Conservation (phyloP, 2,329 filamentous ascomycete species). For the Davidsoniella virescens region DNA sequence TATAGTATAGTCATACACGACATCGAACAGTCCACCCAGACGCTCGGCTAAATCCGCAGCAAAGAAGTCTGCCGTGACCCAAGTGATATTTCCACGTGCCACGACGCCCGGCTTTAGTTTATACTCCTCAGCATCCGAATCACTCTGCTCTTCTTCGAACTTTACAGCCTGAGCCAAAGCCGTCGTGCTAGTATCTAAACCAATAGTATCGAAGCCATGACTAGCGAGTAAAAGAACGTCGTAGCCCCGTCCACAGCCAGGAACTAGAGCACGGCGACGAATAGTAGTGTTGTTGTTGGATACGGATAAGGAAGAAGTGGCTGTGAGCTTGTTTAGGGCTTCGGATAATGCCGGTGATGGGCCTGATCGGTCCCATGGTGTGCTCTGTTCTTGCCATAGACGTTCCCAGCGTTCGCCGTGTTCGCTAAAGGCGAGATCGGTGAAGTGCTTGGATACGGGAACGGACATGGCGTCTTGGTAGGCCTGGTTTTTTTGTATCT, state of each 20-base stretch:
- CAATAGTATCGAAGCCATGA: slow-evolving; percentile 62
- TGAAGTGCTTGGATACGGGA: neutral
- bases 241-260: slow-evolving; percentile 69
- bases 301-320: slow-evolving; percentile 13
- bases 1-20: slow-evolving; percentile 49
- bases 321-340: slow-evolving; percentile 23
- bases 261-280: slow-evolving; percentile 62
- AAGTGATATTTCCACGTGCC: slow-evolving; percentile 35
- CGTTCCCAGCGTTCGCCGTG: slow-evolving; percentile 29
- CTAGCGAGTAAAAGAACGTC: slow-evolving; percentile 62
- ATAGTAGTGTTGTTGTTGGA: slow-evolving; percentile 31
- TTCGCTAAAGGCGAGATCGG: slow-evolving; percentile 10
- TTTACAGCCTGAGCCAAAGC: slow-evolving; percentile 28
- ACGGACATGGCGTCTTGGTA: no score
- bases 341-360: slow-evolving; percentile 39
- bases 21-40: slow-evolving; percentile 39
- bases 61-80: slow-evolving; percentile 53
- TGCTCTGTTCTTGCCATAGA: slow-evolving; percentile 29
- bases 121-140: slow-evolving; percentile 24
- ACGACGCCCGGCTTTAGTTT: slow-evolving; percentile 22
- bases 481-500: no score
- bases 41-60: slow-evolving; percentile 36
- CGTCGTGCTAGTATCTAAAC: slow-evolving; percentile 47
- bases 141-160: slow-evolving; percentile 21
- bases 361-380: slow-evolving; percentile 40